Evolutionary conservation across 2,329 filamentous ascomycete species (phyloP).

Genomic region (Pyrenophora tritici-repentis): DNA sequence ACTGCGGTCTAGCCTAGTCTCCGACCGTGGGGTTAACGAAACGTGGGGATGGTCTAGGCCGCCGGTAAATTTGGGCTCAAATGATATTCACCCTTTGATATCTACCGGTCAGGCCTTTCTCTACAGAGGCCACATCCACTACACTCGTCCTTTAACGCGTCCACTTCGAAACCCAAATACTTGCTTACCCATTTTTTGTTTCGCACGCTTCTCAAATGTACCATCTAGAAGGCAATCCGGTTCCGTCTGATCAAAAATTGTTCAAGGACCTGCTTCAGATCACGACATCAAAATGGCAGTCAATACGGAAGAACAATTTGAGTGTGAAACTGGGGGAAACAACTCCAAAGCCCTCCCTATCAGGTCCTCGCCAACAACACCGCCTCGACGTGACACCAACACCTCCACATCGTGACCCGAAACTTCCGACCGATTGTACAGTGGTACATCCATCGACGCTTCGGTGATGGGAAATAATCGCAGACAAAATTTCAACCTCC

Average conservation of each 20-base stretch:
- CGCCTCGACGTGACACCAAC: background rate
- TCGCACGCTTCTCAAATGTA: constrained; percentile 21
- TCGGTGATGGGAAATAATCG: no score
- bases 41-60: constrained; percentile 12
- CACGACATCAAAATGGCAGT: constrained; percentile 28
- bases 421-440: no score
- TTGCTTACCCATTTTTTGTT: background rate
- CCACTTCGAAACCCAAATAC: background rate
- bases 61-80: constrained; percentile 1
- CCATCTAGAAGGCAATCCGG: constrained; percentile 31
- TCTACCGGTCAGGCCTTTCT: constrained; percentile 10
- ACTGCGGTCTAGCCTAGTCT: background rate
- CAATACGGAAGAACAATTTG: constrained; percentile 18
- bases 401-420: background rate
- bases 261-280: constrained; percentile 28
- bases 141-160: background rate
- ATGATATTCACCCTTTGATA: constrained; percentile 12
- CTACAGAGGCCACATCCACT: background rate
- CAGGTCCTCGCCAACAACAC: constrained; percentile 7
- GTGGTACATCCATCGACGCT: no score
- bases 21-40: constrained; percentile 8
- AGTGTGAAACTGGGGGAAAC: constrained; percentile 4
- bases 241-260: constrained; percentile 24
- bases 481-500: no score
- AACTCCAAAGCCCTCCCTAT: constrained; percentile 36